Evolutionary conservation across 495 filamentous ascomycete genomes (phyloP).

Genomic region (Aeminium ludgeri): DNA sequence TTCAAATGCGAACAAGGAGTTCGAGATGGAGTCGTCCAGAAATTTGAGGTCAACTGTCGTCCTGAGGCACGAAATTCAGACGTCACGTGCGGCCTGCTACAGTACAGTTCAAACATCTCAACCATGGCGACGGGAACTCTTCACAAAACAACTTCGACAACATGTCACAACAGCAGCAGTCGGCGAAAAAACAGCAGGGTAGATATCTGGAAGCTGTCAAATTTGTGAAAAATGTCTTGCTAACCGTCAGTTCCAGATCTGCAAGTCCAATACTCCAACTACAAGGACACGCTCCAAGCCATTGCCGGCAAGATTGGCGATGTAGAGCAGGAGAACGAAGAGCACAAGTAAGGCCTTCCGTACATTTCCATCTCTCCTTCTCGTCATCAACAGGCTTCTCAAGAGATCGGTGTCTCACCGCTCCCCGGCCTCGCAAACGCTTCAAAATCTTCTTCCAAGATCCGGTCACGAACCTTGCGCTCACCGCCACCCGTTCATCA

Average conservation of each 20-base stretch:
- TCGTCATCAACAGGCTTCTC: background rate
- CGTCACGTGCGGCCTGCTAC: no score
- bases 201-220: background rate
- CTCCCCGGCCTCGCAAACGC: background rate
- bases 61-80: no score
- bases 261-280: constrained; percentile 82
- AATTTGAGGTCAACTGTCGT: no score
- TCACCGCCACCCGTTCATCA: constrained; percentile 8
- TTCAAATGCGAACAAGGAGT: no score
- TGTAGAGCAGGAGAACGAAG: constrained; percentile 89
- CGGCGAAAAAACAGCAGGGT: constrained; percentile 50
- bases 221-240: background rate
- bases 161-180: constrained; percentile 22
- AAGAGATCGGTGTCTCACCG: constrained; percentile 13
- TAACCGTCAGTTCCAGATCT: constrained; percentile 45
- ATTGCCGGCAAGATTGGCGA: constrained; percentile 92
- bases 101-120: no score
- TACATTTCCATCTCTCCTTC: background rate
- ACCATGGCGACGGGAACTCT: no score
- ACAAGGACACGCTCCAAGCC: constrained; percentile 87
- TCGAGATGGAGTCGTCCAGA: no score
- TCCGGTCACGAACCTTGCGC: constrained; percentile 7
- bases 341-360: constrained; percentile 66
- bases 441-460: background rate
- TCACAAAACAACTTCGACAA: background rate